Conservation (phyloP, 2,329 filamentous ascomycete genomes). For the Epichloe sibirici region DNA sequence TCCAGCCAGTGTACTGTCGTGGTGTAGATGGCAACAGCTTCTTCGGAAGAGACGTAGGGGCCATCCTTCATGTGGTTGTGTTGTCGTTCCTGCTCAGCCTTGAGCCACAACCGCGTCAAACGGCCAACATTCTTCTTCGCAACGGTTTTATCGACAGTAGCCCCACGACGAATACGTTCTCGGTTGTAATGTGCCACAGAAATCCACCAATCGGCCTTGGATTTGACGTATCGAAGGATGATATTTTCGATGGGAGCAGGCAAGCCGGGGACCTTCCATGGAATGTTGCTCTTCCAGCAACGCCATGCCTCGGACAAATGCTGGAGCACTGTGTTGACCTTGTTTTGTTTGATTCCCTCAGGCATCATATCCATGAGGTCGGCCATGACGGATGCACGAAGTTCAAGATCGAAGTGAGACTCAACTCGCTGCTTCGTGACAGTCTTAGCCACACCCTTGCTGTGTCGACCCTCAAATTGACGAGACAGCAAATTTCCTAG, state of each 20-base stretch:
- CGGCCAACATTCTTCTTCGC: constrained; percentile 98
- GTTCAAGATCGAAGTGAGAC: constrained; percentile 93
- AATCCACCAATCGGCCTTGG: constrained; percentile 99
- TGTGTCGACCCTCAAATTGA: constrained; percentile 96
- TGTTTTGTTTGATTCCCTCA: constrained; percentile 98
- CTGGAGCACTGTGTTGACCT: constrained; percentile 94
- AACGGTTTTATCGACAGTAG: constrained; percentile 97
- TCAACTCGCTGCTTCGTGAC: constrained; percentile 98
- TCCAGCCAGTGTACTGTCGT: constrained; percentile 98
- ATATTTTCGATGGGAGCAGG: constrained; percentile 98
- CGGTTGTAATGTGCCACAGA: constrained; percentile 98
- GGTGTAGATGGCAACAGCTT: constrained; percentile 96
- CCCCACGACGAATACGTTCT: constrained; percentile 89
- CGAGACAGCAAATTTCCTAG: constrained; percentile 91
- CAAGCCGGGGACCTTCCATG: constrained; percentile 95
- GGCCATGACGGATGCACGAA: constrained; percentile 96
- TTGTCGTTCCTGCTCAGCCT: constrained; percentile 94
- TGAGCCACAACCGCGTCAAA: constrained; percentile 89
- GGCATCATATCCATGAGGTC: constrained; percentile 99
- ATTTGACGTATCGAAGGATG: constrained; percentile 96
- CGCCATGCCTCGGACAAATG: constrained; percentile 97
- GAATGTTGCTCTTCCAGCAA: constrained; percentile 99
- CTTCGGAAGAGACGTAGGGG: constrained; percentile 94
- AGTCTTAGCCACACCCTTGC: constrained; percentile 97
- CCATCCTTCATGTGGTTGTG: constrained; percentile 99